Evolutionary conservation across 1,284 basidiomycete species (phyloP), one percentile per base, ranked within the genome.

Genomic region (Stereum hirsutum): DNA sequence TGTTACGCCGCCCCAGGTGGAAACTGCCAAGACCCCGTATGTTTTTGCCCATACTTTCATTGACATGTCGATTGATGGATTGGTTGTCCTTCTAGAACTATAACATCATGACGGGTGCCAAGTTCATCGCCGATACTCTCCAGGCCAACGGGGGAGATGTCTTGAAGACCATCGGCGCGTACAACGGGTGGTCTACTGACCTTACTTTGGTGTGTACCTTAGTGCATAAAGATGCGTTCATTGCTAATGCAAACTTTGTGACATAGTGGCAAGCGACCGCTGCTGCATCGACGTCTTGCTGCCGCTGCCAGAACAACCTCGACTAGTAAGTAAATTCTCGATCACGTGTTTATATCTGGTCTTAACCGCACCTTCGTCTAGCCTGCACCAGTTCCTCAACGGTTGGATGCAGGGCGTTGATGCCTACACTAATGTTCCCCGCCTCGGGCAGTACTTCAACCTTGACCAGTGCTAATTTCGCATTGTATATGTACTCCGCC

Each of bases 121-220:
- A 65, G 24, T 88, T 69, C 64, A 81, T 89, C 56, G 62, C 70
- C 3, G 47, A 62, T 20, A 71, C 72, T 19, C 63, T 93, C 38
- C 58, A 66, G 4, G 49, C 47, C 42, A 69, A 76, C 50, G 65
- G 64, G 25, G 82, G 81, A 17, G 72, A 82, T 54, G 58, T 91
- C 26, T 62, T 91, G 14, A 40, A 62, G 48, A 70, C 76, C 6
- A 62, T 89, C 41, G 91, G 88, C 14, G 48, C 60, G 17, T 93
- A 94, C 66, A 93, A 93, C 59, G 87, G 89, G 34, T 92, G 88
- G 88, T 52, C 49, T 17, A 42, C 44, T 6, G 75, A 75, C 17
- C 63, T 91, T 68, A 88, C 83, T 20, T 63, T 64, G 42, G 81
- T 78, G 56, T 39, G 74, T 64, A 4, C 27, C 14, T n/a, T 39